Base-by-base conservation (phyloP, 2,329 filamentous ascomycete genomes). In the Alternaria brassicae region DNA sequence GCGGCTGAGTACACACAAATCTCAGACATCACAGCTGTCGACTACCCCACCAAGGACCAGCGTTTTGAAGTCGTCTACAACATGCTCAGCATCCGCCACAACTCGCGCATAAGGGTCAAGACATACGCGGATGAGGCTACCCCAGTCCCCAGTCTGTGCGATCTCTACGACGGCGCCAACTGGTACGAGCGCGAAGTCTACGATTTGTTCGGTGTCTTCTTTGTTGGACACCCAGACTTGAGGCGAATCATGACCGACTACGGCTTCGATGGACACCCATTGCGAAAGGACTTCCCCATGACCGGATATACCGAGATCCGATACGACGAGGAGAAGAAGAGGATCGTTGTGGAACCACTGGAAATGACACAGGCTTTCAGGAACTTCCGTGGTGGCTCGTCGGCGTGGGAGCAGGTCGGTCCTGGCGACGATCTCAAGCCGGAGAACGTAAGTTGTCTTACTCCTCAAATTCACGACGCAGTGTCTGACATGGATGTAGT, bases 281-380 rank as follows among this genome's bases (percentile, higher is more conserved):
- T 99, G 77, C 88, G 96, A 76, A 99, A 99, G 84, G 95, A 99
- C 78, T 99, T 99, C 83, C 95, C 95, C 21, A 82, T 99, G 78
- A 97, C 95, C 2, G 95, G 95, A 47, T 99, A 99, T 84, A 99
- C 95, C 32, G 96, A 99, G 83, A 90, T 99, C 69, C 87, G 95
- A 75, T 99, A 96, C 77, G 95, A 99, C 70, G 95, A 99, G 82
- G 96, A 99, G 86, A 99, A 97, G 91, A 99, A 99, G 88, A 88
- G 95, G 63, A 97, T 99, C 77, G 94, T 99, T 61, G 94, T 96
- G 30, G 96, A 99, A 85, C 95, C 96, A 39, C 85, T 99, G 49
- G 95, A 99, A 84, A 86, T 99, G 80, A 98, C 95, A 13, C 95
- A 99, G 81, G 95, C 96, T 7, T 99, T 96, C 88, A 89, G 95